Evolutionary conservation across 768 basidiomycete species (phyloP).

Genomic region (Pisolithus sp.): DNA sequence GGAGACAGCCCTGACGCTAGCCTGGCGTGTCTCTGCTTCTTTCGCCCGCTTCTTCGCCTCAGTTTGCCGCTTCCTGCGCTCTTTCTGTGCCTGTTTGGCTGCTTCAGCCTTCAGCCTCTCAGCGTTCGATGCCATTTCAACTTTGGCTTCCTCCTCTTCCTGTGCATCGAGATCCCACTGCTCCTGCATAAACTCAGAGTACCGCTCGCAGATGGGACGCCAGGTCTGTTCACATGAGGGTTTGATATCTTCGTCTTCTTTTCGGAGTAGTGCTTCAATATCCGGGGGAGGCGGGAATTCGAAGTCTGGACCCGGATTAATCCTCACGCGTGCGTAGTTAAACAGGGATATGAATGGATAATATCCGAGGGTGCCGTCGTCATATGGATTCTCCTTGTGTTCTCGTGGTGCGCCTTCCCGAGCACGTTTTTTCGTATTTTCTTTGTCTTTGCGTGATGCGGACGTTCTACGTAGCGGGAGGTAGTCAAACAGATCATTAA

Average conservation of each 20-base stretch:
- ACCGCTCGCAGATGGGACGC: constrained; percentile 81
- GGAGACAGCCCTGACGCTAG: constrained; percentile 18
- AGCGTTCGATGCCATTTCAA: constrained; percentile 33
- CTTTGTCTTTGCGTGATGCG: constrained; percentile 49
- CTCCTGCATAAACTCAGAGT: constrained; percentile 77
- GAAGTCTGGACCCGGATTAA: constrained; percentile 90
- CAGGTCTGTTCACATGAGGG: constrained; percentile 42
- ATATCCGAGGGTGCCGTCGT: constrained; percentile 94
- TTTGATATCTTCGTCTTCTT: constrained; percentile 27
- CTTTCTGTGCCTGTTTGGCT: constrained; percentile 36
- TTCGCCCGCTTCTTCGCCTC: constrained; percentile 48
- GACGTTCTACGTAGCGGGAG: constrained; percentile 67
- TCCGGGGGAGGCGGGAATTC: constrained; percentile 73
- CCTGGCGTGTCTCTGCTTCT: constrained; percentile 23
- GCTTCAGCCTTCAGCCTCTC: constrained; percentile 40
- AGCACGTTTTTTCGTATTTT: constrained; percentile 46
- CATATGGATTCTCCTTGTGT: constrained; percentile 78
- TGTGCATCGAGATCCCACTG: constrained; percentile 70
- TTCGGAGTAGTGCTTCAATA: constrained; percentile 56
- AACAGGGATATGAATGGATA: constrained; percentile 93
- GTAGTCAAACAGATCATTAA: constrained; percentile 85
- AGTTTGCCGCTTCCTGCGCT: constrained; percentile 45
- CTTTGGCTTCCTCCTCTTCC: constrained; percentile 66
- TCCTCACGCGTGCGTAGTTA: constrained; percentile 75
- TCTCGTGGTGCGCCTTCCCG: constrained; percentile 61